phyloP scores from a whole-genome alignment of 306 rosid genomes.

The Abrus pulchellus region DNA sequence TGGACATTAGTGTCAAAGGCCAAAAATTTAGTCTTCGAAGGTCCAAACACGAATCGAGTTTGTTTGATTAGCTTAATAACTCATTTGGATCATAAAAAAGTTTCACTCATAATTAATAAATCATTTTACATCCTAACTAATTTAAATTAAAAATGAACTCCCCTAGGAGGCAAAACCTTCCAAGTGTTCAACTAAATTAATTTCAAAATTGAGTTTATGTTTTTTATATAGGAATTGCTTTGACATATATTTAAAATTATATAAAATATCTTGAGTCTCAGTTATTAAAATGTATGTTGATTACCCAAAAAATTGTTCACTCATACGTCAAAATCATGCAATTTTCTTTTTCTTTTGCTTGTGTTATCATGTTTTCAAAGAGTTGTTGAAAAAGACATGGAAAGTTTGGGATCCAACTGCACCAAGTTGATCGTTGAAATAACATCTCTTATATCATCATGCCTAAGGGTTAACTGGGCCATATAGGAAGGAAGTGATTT shows the following conservation, averaged over 20 bases:
- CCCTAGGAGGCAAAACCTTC: background rate
- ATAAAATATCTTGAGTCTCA: background rate
- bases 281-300: constrained; percentile 1
- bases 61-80: background rate
- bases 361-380: constrained; percentile 12
- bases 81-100: background rate
- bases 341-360: background rate
- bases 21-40: background rate
- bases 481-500: constrained; percentile 10
- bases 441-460: constrained; percentile 4
- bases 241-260: background rate
- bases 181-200: background rate
- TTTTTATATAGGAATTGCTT: background rate
- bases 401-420: constrained; percentile 37
- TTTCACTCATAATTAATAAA: background rate
- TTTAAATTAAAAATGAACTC: background rate
- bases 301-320: constrained; percentile 14
- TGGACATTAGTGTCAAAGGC: too few species aligned
- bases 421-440: constrained; percentile 38
- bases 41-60: background rate
- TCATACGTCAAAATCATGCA: constrained; percentile 18
- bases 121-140: background rate
- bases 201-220: background rate
- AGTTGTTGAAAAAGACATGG: constrained; percentile 10
- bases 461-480: constrained; percentile 26